These are phyloP conservation scores for Thermothielavioides terrestris DNA, from an alignment of 495 filamentous ascomycete species.

Conservation along the genomic window DNA sequence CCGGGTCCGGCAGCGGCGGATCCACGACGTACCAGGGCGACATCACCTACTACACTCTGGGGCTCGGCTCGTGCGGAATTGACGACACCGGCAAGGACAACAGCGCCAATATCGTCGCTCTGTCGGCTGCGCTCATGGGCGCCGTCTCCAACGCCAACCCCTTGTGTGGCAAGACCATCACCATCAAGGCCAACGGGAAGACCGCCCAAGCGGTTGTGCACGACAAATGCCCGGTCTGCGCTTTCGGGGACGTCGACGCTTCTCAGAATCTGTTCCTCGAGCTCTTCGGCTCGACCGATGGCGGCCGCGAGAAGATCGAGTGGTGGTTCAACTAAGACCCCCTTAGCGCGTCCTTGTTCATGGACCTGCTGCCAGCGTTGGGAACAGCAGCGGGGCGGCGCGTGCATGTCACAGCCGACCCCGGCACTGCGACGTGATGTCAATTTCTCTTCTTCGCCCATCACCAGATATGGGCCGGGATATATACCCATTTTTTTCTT, in stretches of 20 bases:
- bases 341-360: neutral
- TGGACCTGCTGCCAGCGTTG: too few species aligned
- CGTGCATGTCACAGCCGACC: neutral
- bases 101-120: constrained; percentile 37
- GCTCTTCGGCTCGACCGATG: constrained; percentile 32
- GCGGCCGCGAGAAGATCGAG: constrained; percentile 26
- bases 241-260: constrained; percentile 36
- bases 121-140: constrained; percentile 34
- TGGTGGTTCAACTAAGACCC: constrained; percentile 35
- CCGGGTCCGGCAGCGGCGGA: constrained; percentile 14
- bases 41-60: constrained; percentile 40
- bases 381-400: neutral
- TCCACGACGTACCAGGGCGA: constrained; percentile 27
- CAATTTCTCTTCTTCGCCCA: neutral
- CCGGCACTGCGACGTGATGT: constrained; percentile 7
- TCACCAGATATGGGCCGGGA: neutral
- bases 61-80: constrained; percentile 39
- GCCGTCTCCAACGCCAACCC: constrained; percentile 45
- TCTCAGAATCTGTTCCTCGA: constrained; percentile 37
- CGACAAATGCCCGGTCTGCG: constrained; percentile 72
- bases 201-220: constrained; percentile 48
- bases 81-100: constrained; percentile 33
- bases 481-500: constrained; percentile 11
- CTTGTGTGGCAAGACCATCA: constrained; percentile 59
- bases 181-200: constrained; percentile 48